A percentile compares a stretch with the other conserved stretches of the same genome.
phyloP scores from a whole-genome alignment of 176 grass and related monocot genomes.

The Ampelocalamus luodianensis region DNA sequence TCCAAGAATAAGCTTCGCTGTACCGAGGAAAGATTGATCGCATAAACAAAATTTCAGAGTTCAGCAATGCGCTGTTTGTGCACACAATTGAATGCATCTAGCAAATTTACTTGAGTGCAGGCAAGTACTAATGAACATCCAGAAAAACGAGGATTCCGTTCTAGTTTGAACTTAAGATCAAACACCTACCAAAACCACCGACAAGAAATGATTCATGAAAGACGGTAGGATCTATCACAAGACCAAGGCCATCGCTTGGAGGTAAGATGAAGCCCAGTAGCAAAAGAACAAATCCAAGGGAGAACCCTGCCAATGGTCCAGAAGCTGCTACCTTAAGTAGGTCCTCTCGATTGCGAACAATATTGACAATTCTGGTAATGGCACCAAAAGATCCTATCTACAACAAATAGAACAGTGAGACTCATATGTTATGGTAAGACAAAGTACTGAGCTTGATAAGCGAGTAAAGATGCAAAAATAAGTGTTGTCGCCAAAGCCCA shows the following conservation, averaged over 20 bases:
- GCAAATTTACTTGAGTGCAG: neutral
- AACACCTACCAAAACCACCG: slow-evolving; percentile 74
- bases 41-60: neutral
- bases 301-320: slow-evolving; percentile 84
- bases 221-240: slow-evolving; percentile 78
- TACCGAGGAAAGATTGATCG: slow-evolving; percentile 27
- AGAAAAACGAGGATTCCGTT: neutral
- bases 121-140: slow-evolving; percentile 14
- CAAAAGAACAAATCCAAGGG: slow-evolving; percentile 78
- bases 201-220: slow-evolving; percentile 98
- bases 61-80: neutral
- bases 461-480: slow-evolving; percentile 7
- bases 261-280: slow-evolving; percentile 83
- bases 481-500: neutral
- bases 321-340: slow-evolving; percentile 80
- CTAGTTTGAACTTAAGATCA: neutral
- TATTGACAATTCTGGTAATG: slow-evolving; percentile 91
- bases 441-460: slow-evolving; percentile 15
- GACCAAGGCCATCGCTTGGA: slow-evolving; percentile 72
- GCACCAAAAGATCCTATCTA: slow-evolving; percentile 99
- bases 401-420: slow-evolving; percentile 27
- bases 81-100: neutral
- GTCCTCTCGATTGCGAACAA: slow-evolving; percentile 82
- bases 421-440: neutral
- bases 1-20: slow-evolving; percentile 95